Conservation (phyloP, 2,329 filamentous ascomycete species). For the Coniochaeta sp. region DNA sequence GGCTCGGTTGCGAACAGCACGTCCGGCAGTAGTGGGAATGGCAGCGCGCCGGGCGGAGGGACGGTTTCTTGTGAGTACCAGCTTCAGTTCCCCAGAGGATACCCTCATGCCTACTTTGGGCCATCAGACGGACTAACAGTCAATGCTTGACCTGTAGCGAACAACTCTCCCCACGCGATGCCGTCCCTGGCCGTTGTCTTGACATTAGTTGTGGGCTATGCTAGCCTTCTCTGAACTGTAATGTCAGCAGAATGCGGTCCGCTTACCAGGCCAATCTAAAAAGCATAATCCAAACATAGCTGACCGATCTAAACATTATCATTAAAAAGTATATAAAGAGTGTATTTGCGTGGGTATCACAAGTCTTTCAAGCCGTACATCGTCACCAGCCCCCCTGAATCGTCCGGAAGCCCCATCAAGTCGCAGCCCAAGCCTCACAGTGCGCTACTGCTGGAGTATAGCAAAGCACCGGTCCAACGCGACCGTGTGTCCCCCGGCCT, state of each 20-base stretch:
- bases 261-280: background rate
- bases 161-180: background rate
- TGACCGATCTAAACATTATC: background rate
- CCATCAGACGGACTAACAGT: background rate
- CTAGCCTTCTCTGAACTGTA: background rate
- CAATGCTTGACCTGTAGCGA: background rate
- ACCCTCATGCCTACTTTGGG: background rate
- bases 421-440: background rate
- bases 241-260: background rate
- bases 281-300: background rate
- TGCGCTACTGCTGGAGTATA: constrained; percentile 14
- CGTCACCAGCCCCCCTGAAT: background rate
- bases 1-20: background rate
- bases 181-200: background rate
- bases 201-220: background rate
- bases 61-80: background rate
- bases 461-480: constrained; percentile 28
- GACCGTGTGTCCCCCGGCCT: constrained; percentile 18
- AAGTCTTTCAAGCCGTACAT: background rate
- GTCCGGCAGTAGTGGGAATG: background rate
- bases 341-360: background rate
- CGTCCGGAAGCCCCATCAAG: background rate
- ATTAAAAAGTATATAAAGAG: background rate
- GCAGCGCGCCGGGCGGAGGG: background rate
- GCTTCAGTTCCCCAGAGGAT: background rate